phyloP scores from a whole-genome alignment of 176 grass and related monocot species.

The Puccinellia tenuiflora region DNA sequence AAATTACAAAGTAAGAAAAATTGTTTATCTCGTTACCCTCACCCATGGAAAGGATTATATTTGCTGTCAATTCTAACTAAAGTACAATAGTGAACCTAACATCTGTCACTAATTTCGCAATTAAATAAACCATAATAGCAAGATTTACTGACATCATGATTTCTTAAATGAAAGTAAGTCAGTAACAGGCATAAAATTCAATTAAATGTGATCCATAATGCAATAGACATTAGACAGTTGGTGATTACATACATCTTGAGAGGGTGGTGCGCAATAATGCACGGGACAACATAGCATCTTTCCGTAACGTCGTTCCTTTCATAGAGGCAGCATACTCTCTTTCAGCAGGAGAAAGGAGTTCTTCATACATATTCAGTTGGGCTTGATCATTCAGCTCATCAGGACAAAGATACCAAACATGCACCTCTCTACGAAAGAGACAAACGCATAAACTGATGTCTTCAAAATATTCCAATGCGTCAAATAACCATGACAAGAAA shows the following conservation, averaged over 20 bases:
- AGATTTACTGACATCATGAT: neutral
- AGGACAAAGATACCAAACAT: constrained; percentile 87
- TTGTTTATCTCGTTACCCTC: neutral
- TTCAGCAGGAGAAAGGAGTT: constrained; percentile 70
- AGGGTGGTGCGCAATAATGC: constrained; percentile 78
- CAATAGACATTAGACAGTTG: neutral
- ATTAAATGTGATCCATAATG: neutral
- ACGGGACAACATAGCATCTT: constrained; percentile 62
- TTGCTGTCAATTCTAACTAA: neutral
- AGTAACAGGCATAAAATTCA: neutral
- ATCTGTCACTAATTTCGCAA: neutral
- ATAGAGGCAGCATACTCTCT: constrained; percentile 52
- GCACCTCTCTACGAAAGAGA: constrained; percentile 55
- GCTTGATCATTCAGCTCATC: constrained; percentile 68
- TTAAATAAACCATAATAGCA: neutral
- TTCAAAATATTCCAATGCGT: neutral
- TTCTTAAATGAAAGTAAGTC: neutral
- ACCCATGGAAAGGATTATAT: neutral
- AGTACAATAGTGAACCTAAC: neutral
- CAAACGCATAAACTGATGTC: neutral
- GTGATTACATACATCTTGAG: constrained; percentile 75
- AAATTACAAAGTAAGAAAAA: neutral
- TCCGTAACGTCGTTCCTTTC: constrained; percentile 47
- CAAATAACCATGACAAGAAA: neutral
- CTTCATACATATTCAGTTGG: constrained; percentile 61